Base-by-base conservation (phyloP, 2,329 filamentous ascomycete species). In the Neurospora crassa region DNA sequence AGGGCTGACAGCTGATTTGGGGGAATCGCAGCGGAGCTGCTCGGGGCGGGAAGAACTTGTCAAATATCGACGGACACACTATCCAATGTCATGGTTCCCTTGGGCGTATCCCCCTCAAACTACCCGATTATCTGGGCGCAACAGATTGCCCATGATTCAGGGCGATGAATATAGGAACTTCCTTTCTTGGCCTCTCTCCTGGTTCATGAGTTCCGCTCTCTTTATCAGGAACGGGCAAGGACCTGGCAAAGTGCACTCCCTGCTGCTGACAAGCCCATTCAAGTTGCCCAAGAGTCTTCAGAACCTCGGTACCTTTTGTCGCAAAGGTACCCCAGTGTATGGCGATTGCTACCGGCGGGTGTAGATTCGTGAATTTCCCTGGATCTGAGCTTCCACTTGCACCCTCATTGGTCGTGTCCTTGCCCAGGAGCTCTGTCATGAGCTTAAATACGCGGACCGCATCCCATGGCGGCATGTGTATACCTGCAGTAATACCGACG, bases 241-340 rank as follows among this genome's bases (percentile, higher is more conserved):
- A 63, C 67, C 77, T 72, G 24, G 43, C 71, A 73, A 77, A 78
- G 5, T 37, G 37, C 34, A 77, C 74, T 2, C 70, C 76, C 63
- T 76, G 75, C n/a, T 70, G 69, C 59, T 71, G 29, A 68, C 77
- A 78, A 20, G 77, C 76, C 74, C 74, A 78, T 71, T 78, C 76
- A 40, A 78, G 67, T 43, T 73, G 70, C 0, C 76, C 76, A 20
- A 78, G 68, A 11, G 75, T 76, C 59, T 72, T 76, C 11, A 77
- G 53, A 7, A 78, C 75, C 67, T 77, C 76, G 2, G 43, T 45
- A n/a, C 76, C 73, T 20, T 78, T 76, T 2, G 74, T 72, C 2
- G 76, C 76, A 70, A 78, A 78, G 12, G 77, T 78, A 12, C 76
- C 77, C 77, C 77, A 78, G 68, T 78, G 77, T 71, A 78, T 74